Evolutionary conservation across 2,329 filamentous ascomycete species (phyloP), one percentile per base, ranked within the genome.

Genomic region (Lecanicillium sp.): DNA sequence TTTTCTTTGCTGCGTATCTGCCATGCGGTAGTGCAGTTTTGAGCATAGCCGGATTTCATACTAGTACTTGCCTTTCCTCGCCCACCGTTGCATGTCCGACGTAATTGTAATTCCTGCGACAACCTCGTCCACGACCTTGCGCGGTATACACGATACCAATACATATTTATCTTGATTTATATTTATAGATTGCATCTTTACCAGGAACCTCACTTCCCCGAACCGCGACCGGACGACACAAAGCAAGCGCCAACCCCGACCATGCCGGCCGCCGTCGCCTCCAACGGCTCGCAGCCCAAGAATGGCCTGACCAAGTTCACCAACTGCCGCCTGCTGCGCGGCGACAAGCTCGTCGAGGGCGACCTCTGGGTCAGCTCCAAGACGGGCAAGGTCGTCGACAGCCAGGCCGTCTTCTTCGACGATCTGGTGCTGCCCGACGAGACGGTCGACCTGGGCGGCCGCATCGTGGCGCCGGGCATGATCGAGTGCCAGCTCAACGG

Each of bases 401-500:
- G 77, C 59, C 81, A 84, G 59, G 70, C 75, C 30, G 70, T 74
- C 29, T 85, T 84, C 62, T 90, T 87, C 62, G 81, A 83, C 57
- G 76, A 86, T 44, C 74, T 81, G 38, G 70, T 77, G 46, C 71
- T 83, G 3, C 87, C 90, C 2, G 87, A 91, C 61, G 69, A 82
- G 56, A 83, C 84, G 46, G 74, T 95, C 57, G 82, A 96, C 60
- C 80, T 96, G 2, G 79, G 82, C 44, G 88, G 89, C 50, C 87
- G 87, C 58, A 91, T 95, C 55, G 64, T 96, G 17, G 81, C 86
- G 1, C 89, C 90, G 0, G 90, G 90, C 21, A 77, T 96, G 61
- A 93, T 96, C 57, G 90, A 96, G 56, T 85, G 86, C 44, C 90
- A 96, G 66, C 81, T 96, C 56, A 96, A 96, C 60, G 90, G 90